phyloP scores from a whole-genome alignment of 805 yeast genomes.

The Isabelozyma pseudorhagii region DNA sequence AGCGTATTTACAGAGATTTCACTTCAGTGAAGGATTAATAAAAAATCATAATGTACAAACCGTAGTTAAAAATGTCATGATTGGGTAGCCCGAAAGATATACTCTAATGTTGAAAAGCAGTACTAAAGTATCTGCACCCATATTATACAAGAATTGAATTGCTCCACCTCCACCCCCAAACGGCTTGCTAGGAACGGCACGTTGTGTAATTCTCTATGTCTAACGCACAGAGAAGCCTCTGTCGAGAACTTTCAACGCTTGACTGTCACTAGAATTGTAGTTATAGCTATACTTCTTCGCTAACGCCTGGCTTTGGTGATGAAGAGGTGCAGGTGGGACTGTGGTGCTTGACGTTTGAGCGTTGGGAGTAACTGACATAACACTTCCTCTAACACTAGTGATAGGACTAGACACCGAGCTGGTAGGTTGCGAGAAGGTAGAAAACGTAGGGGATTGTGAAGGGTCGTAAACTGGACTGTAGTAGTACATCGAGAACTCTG shows the following conservation, averaged over 20 bases:
- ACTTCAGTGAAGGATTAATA: no score
- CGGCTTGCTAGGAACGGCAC: no score
- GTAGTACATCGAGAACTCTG: not conserved
- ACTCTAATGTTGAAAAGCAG: no score
- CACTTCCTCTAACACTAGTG: not conserved
- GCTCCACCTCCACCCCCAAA: no score
- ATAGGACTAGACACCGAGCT: not conserved
- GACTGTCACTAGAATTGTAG: constrained; percentile 9
- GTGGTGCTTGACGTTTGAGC: not conserved
- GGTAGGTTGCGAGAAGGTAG: not conserved
- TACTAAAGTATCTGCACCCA: no score
- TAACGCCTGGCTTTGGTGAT: no score
- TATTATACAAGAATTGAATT: no score
- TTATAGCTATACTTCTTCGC: not conserved
- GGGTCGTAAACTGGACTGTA: not conserved
- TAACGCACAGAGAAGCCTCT: constrained; percentile 9
- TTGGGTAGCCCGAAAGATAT: no score
- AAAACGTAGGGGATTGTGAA: not conserved
- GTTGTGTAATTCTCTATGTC: not conserved
- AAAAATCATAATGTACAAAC: no score
- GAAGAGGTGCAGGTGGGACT: not conserved
- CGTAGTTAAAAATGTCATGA: no score
- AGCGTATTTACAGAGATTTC: no score
- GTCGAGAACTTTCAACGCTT: constrained; percentile 16
- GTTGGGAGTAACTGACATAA: not conserved